Evolutionary conservation across 208 protist species (phyloP), one percentile per base, ranked within the genome.

Genomic region (Herpetomonas samuelpessoai): DNA sequence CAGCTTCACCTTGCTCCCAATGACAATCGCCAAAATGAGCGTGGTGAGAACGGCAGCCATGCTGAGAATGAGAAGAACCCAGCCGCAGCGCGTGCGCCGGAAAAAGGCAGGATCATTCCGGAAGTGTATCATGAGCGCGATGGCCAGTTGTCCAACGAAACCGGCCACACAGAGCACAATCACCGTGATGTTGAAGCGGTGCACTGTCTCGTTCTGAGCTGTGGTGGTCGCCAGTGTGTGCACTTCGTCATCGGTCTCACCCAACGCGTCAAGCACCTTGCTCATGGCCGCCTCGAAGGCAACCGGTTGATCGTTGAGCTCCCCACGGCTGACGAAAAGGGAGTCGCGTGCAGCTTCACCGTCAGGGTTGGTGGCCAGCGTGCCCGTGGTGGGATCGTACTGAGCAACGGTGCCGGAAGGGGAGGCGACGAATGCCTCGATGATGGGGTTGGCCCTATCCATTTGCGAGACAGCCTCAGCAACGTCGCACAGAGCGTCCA

Each of bases 81-180:
- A 41, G 10, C 35, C 35, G 16, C 7, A 41, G 35, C 16, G 35
- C 10, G 35, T 18, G 22, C 22, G 46, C 22, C 22, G 46, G 14
- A 51, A 19, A 51, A 19, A 51, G 19, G 9, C 9, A 31, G n/a
- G 35, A 18, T 27, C 51, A 7, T 18, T 41, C 10, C 35, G 35
- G 10, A 7, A 22, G 51, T 57, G 22, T 10, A 57, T 24, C 51
- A 19, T 57, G 9, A 57, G 10, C 18, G 51, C 51, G 28, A 57
- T 7, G 22, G 18, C 26, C 10, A 12, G 22, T 7, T 38, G 28
- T 7, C 25, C 10, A 12, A 57, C 21, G 28, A 57, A 10, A 12
- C 26, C 51, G 18, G 10, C 28, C 16, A 38, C 9, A 38, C 18
- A 12, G 10, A 57, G 22, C 7, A 18, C 21, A 38, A 28, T 39